These are phyloP conservation scores for Trichoderma brevicompactum DNA, from an alignment of 2,329 filamentous ascomycete genomes.

Conservation along the genomic window DNA sequence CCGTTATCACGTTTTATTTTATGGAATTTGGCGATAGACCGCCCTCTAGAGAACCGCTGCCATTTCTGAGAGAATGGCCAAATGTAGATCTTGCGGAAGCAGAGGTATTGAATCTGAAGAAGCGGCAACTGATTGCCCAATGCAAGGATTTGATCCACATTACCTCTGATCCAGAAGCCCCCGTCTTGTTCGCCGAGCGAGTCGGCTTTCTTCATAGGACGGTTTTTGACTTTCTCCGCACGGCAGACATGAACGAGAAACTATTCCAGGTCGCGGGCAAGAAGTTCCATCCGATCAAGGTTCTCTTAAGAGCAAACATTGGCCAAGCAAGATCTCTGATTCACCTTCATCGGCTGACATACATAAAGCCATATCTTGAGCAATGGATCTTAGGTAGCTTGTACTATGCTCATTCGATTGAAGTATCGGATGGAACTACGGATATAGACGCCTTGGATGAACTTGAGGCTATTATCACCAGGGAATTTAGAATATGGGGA, in stretches of 20 bases:
- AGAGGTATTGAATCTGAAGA: neutral
- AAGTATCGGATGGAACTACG: neutral
- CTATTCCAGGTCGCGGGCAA: neutral
- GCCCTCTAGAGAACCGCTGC: neutral
- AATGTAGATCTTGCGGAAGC: neutral
- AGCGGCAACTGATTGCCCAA: conserved; percentile 13
- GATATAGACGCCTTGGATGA: conserved; percentile 13
- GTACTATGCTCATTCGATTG: conserved; percentile 16
- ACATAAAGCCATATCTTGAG: conserved; percentile 8
- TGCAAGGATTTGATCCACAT: conserved; percentile 13
- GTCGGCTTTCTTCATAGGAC: conserved; percentile 24
- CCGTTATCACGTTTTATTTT: conserved; percentile 20
- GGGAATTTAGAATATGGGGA: neutral
- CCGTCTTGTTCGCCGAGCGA: conserved; percentile 7
- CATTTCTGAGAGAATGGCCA: conserved; percentile 10
- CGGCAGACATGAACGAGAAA: neutral
- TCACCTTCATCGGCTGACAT: conserved; percentile 9
- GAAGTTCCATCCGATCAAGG: conserved; percentile 8
- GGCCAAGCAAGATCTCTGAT: conserved; percentile 13
- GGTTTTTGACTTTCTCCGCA: conserved; percentile 15
- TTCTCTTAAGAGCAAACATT: conserved; percentile 10
- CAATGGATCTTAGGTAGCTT: conserved; percentile 21
- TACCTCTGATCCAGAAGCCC: neutral
- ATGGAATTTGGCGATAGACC: neutral
- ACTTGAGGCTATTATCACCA: conserved; percentile 1